phyloP scores from a whole-genome alignment of 2,329 filamentous ascomycete species.

The Diaporthe vaccinii region DNA sequence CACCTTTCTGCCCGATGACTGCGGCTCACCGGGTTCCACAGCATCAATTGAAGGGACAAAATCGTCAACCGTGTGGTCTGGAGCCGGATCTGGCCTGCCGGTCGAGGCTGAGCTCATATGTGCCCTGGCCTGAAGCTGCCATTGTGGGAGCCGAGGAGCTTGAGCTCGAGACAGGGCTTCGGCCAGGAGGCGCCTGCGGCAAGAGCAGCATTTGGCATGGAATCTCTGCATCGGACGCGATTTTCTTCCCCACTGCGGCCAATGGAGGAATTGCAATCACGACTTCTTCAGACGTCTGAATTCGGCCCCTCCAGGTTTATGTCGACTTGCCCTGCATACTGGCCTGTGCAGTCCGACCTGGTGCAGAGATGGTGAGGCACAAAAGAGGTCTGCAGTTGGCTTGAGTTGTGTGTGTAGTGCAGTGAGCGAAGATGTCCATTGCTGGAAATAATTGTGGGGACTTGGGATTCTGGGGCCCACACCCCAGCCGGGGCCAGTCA shows the following conservation, averaged over 20 bases:
- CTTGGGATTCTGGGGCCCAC: constrained; percentile 7
- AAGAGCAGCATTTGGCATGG: constrained; percentile 29
- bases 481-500: background rate
- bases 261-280: background rate
- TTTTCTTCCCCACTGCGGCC: background rate
- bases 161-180: constrained; percentile 41
- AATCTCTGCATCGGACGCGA: constrained; percentile 20
- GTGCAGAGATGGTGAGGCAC: background rate
- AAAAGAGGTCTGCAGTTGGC: background rate
- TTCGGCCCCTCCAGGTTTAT: background rate
- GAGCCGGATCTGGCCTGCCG: background rate
- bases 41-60: constrained; percentile 36
- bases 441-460: constrained; percentile 23
- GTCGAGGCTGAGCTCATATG: constrained; percentile 12
- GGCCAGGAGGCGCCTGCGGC: constrained; percentile 34
- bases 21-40: background rate
- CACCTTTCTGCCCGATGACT: background rate
- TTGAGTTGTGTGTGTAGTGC: background rate
- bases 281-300: background rate
- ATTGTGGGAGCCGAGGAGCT: constrained; percentile 35
- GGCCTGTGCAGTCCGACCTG: background rate
- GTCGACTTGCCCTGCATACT: background rate
- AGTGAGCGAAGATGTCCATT: background rate
- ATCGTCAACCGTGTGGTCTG: constrained; percentile 10
- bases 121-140: constrained; percentile 27